phyloP scores from a whole-genome alignment of 2,329 filamentous ascomycete genomes.

The Elsinoe arachidis region DNA sequence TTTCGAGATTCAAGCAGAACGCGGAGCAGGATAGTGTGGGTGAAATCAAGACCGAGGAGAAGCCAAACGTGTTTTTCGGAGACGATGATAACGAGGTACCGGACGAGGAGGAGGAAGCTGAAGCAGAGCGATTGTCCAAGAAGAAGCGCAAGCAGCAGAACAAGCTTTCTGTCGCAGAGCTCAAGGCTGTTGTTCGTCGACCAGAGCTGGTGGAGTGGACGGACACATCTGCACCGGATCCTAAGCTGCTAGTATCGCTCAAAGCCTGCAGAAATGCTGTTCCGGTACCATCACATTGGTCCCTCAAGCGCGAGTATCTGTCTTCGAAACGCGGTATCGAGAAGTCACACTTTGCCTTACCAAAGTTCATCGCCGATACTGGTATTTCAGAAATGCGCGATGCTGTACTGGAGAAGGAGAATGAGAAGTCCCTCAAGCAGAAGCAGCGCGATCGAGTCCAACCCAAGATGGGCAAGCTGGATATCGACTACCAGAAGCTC shows the following conservation, averaged over 20 bases:
- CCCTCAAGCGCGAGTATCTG: slow-evolving; percentile 89
- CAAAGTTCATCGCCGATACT: slow-evolving; percentile 94
- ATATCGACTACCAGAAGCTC: slow-evolving; percentile 96
- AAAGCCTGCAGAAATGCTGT: slow-evolving; percentile 94
- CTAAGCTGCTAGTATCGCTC: slow-evolving; percentile 81
- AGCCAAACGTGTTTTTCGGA: slow-evolving; percentile 75
- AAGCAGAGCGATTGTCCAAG: slow-evolving; percentile 70
- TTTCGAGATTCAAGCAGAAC: slow-evolving; percentile 65
- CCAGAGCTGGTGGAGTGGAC: slow-evolving; percentile 98
- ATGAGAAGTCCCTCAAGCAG: slow-evolving; percentile 82
- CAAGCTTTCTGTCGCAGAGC: slow-evolving; percentile 87
- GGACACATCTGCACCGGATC: slow-evolving; percentile 84
- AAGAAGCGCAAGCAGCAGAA: slow-evolving; percentile 88
- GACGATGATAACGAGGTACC: slow-evolving; percentile 83
- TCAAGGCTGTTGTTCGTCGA: slow-evolving; percentile 83
- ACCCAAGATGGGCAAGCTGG: slow-evolving; percentile 91
- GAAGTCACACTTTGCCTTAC: slow-evolving; percentile 84
- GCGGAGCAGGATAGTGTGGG: slow-evolving; percentile 48
- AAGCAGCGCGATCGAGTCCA: slow-evolving; percentile 91
- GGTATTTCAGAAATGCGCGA: slow-evolving; percentile 98
- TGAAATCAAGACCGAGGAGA: slow-evolving; percentile 58
- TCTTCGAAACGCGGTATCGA: slow-evolving; percentile 96
- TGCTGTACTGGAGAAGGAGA: slow-evolving; percentile 90
- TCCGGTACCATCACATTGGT: slow-evolving; percentile 90
- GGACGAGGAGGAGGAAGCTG: slow-evolving; percentile 65